A percentile compares a stretch with the other conserved stretches of the same genome.
Evolutionary conservation across 495 filamentous ascomycete species (phyloP).

Genomic region (Daldinia vernicosa): DNA sequence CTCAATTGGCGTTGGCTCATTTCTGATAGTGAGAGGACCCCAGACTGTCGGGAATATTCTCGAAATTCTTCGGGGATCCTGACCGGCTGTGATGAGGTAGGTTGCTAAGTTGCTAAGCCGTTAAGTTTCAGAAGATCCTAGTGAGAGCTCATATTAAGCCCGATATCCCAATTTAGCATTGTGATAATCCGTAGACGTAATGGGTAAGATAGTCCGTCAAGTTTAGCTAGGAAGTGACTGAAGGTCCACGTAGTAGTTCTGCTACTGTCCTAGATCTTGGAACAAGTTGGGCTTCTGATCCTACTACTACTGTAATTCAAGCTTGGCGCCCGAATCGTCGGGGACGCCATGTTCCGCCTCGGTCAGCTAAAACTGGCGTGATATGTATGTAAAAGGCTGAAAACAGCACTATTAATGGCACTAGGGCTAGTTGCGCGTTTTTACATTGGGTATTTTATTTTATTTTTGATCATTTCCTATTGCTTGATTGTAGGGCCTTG

Average conservation of each 20-base stretch:
- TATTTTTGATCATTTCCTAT: constrained; percentile 10
- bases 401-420: constrained; percentile 16
- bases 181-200: constrained; percentile 15
- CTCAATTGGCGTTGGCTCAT: constrained; percentile 15
- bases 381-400: constrained; percentile 14
- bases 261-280: constrained; percentile 39
- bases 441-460: no score
- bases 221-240: constrained; percentile 17
- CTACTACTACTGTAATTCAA: constrained; percentile 26
- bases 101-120: neutral
- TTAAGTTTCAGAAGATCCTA: constrained; percentile 37
- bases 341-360: constrained; percentile 34
- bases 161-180: constrained; percentile 26
- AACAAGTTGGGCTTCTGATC: constrained; percentile 28
- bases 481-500: neutral
- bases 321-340: constrained; percentile 38
- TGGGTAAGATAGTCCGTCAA: constrained; percentile 18
- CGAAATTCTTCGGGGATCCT: constrained; percentile 27
- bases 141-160: constrained; percentile 22
- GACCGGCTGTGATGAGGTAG: constrained; percentile 17
- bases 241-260: constrained; percentile 11
- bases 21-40: constrained; percentile 16
- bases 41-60: constrained; percentile 32
- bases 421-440: neutral
- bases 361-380: constrained; percentile 29